A percentile compares a stretch with the other conserved stretches of the same genome.
phyloP scores from a whole-genome alignment of 768 basidiomycete genomes.

The Pleurotus salmoneostramineus region DNA sequence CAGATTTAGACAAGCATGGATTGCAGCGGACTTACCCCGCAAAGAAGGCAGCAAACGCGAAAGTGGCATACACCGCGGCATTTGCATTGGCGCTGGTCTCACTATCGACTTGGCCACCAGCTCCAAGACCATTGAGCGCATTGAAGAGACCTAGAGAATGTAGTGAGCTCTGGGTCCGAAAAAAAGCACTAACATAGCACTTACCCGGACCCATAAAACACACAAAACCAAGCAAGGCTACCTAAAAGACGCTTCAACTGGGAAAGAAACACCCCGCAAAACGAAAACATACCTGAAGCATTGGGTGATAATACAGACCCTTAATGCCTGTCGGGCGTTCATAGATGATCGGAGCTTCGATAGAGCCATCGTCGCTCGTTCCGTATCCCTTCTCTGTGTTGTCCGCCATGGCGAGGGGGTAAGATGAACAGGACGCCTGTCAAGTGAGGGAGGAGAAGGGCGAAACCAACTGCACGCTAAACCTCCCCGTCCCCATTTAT shows the following conservation, averaged over 20 bases:
- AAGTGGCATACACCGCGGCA: slow-evolving; percentile 54
- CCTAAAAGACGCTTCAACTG: slow-evolving; percentile 13
- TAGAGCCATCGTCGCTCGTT: not conserved
- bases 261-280: not conserved
- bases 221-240: slow-evolving; percentile 63
- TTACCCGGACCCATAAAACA: slow-evolving; percentile 59
- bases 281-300: slow-evolving; percentile 40
- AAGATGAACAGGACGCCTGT: not conserved
- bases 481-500: not conserved
- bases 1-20: not conserved
- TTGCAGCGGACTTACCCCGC: slow-evolving; percentile 44
- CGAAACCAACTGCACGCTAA: not conserved
- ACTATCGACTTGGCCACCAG: slow-evolving; percentile 53
- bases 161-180: not conserved
- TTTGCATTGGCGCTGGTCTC: slow-evolving; percentile 54
- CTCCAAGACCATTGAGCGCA: slow-evolving; percentile 60
- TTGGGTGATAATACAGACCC: slow-evolving; percentile 55
- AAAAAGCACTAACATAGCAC: slow-evolving; percentile 18
- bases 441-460: not conserved
- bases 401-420: not conserved
- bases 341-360: not conserved
- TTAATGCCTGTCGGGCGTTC: slow-evolving; percentile 31
- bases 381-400: not conserved
- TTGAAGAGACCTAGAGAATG: slow-evolving; percentile 56
- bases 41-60: slow-evolving; percentile 58